phyloP scores from a whole-genome alignment of 2,329 filamentous ascomycete genomes.

The Beauveria sp. region DNA sequence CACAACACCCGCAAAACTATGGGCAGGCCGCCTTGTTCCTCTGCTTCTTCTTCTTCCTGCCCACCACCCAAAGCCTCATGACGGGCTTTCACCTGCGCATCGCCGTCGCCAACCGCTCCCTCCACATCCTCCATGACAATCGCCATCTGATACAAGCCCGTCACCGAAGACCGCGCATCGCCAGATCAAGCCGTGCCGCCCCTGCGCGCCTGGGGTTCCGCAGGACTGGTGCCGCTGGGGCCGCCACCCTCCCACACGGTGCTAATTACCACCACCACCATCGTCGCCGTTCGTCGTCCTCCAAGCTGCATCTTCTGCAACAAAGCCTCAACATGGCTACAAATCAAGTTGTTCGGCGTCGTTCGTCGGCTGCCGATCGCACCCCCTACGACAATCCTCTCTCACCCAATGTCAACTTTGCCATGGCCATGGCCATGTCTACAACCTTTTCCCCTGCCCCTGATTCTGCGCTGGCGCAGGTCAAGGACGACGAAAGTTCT shows the following conservation, averaged over 20 bases:
- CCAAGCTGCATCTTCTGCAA: neutral
- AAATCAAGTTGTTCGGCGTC: conserved; percentile 31
- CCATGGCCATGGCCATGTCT: conserved; percentile 18
- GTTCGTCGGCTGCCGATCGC: conserved; percentile 31
- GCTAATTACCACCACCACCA: conserved; percentile 27
- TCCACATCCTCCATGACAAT: conserved; percentile 37
- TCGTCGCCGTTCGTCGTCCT: conserved; percentile 19
- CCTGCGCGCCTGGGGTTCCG: conserved; percentile 32
- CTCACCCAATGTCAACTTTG: conserved; percentile 14
- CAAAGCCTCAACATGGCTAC: conserved; percentile 25
- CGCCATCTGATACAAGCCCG: conserved; percentile 31
- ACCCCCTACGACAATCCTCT: conserved; percentile 17
- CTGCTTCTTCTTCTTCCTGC: neutral
- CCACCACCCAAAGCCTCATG: conserved; percentile 28
- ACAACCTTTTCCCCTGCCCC: conserved; percentile 18
- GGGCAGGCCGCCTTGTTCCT: neutral
- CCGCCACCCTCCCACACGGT: conserved; percentile 16
- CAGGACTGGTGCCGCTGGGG: conserved; percentile 20
- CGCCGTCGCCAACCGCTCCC: conserved; percentile 39
- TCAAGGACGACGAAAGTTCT: conserved; percentile 6
- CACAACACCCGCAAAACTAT: neutral
- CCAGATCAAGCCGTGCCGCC: conserved; percentile 34
- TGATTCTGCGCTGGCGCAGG: conserved; percentile 13
- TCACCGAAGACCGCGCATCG: conserved; percentile 32
- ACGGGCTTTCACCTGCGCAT: conserved; percentile 39